Evolutionary conservation across 805 yeast species (phyloP), one percentile per base, ranked within the genome.

Genomic region (Lipomyces chichibuensis): DNA sequence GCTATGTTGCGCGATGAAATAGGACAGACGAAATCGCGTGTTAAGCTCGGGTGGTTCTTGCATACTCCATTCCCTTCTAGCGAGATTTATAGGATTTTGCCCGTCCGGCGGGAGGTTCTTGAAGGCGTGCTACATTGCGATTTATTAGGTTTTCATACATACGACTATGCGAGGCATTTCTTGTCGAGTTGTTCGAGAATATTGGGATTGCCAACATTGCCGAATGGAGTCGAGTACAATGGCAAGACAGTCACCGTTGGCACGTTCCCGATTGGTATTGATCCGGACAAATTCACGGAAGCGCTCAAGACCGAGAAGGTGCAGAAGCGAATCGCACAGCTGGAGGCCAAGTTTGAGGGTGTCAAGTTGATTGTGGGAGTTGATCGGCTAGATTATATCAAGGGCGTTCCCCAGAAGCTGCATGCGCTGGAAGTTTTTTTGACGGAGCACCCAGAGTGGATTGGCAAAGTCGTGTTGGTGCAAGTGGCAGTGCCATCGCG

Each of bases 201-300:
- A 23, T 83, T 95, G 62, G 85, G 90, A 68, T 86, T 92, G 7
- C 88, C 88, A 60, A 92, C 98, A 0, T 82, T 90, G 68, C 99
- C 99, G 2, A 93, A 92, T 71, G 97, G 98, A 23, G 90, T 95
- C 23, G 88, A 89, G 69, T 91, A 84, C 76, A 82, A 87, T 56
- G 90, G 91, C 35, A 82, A 94, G 61, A 85, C 86, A 67, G 94
- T 95, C 57, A 86, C 87, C 35, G 92, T 95, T 46, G 97, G 98
- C 29, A 98, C 98, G 0, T 94, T 93, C 84, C 99, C 99, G n/a
- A 95, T 95, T 72, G 99, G 99, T 65, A 95, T 95, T 67, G 99
- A 95, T 75, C 97, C 92, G 27, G 97, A 92, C 66, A 91, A 91
- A 72, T 95, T 95, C 77, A 80, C 89, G 17, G 90, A 87, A 27